phyloP scores from a whole-genome alignment of 331 rosid species.

The Pyrus hybrid region DNA sequence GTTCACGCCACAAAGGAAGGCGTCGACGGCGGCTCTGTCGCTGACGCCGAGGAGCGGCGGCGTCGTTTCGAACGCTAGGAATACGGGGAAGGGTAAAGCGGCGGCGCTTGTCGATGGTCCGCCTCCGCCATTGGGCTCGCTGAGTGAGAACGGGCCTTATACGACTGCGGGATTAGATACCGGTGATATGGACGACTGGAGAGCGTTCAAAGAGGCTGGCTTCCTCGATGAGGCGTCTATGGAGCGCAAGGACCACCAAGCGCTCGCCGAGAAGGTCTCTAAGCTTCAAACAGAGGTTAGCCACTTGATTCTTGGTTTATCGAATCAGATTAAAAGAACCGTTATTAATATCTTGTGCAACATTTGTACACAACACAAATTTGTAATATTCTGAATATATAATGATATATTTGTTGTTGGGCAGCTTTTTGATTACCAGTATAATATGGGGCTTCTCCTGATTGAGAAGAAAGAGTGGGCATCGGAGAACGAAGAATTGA shows the following conservation, averaged over 20 bases:
- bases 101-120: conserved; percentile 31
- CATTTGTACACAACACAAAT: no score
- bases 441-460: conserved; percentile 88
- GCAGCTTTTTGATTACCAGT: conserved; percentile 84
- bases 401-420: background rate
- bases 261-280: conserved; percentile 45
- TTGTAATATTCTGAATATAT: no score
- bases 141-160: conserved; percentile 22
- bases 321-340: no score
- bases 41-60: conserved; percentile 37
- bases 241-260: conserved; percentile 71
- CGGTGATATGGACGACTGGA: conserved; percentile 65
- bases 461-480: conserved; percentile 77
- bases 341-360: no score
- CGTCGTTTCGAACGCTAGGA: conserved; percentile 15
- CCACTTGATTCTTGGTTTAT: no score
- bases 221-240: conserved; percentile 58
- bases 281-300: conserved; percentile 70
- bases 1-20: conserved; percentile 76
- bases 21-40: conserved; percentile 11
- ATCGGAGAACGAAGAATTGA: conserved; percentile 46
- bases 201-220: conserved; percentile 64
- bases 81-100: conserved; percentile 44
- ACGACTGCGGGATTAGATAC: conserved; percentile 20
- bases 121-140: conserved; percentile 70